phyloP scores from a whole-genome alignment of 257 asterid species.

The Coffea eugenioides region DNA sequence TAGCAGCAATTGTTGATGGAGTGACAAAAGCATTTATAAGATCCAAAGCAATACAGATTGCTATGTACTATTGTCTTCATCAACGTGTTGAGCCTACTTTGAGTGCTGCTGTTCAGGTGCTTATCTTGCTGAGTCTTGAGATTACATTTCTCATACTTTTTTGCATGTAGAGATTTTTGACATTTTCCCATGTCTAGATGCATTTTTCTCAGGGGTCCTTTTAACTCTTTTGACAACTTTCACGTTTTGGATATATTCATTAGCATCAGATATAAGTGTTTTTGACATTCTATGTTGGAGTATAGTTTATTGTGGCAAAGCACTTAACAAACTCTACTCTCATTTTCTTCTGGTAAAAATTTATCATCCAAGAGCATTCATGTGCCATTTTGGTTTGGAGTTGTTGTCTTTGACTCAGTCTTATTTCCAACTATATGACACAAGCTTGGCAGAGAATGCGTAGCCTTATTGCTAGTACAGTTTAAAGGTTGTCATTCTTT shows the following conservation, averaged over 20 bases:
- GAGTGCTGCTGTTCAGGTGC: constrained; percentile 74
- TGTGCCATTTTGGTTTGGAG: background rate
- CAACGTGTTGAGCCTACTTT: constrained; percentile 80
- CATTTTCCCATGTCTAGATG: background rate
- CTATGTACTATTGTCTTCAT: constrained; percentile 82
- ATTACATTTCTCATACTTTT: background rate
- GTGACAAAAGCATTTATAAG: constrained; percentile 74
- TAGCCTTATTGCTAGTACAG: background rate
- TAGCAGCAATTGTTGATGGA: constrained; percentile 51
- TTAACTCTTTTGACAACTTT: background rate
- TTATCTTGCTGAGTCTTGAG: background rate
- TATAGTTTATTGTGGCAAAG: background rate
- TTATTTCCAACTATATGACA: background rate
- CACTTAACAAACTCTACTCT: background rate
- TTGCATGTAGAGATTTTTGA: background rate
- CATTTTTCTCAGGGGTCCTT: background rate
- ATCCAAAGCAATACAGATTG: constrained; percentile 86
- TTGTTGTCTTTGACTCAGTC: background rate
- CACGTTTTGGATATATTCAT: no score
- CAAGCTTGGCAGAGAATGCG: background rate
- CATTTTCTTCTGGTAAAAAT: background rate
- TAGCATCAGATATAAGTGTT: no score
- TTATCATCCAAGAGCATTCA: background rate
- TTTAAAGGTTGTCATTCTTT: background rate
- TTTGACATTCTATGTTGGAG: background rate